phyloP scores from a whole-genome alignment of 305 asterid genomes.

The Salvia sclarea region DNA sequence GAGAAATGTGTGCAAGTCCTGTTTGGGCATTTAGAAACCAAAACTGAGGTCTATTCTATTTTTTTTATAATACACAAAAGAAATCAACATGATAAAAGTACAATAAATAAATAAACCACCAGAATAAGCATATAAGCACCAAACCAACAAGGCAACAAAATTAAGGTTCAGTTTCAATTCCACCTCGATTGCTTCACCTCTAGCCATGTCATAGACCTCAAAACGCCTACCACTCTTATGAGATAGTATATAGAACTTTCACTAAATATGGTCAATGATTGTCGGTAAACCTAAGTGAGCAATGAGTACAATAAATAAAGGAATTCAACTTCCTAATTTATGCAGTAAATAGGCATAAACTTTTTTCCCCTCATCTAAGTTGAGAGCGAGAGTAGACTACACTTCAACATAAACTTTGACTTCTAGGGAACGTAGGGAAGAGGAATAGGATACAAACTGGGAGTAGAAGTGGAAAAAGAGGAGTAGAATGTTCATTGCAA shows the following conservation, averaged over 20 bases:
- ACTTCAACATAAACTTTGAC: not conserved
- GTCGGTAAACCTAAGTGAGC: not conserved
- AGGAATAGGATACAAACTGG: not conserved
- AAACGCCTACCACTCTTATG: not conserved
- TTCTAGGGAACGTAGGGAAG: not conserved
- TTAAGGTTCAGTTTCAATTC: not conserved
- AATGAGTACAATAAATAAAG: not conserved
- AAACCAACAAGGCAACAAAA: not conserved
- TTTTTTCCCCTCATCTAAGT: not conserved
- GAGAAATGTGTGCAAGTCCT: not conserved
- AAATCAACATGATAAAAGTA: not conserved
- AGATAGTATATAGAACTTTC: not conserved
- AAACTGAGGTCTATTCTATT: no score
- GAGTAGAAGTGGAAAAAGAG: not conserved
- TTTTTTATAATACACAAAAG: not conserved
- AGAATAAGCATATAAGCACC: not conserved
- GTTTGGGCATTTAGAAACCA: not conserved
- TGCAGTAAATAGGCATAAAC: not conserved
- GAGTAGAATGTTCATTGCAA: slow-evolving; percentile 4
- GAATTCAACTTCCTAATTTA: not conserved
- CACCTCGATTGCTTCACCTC: not conserved
- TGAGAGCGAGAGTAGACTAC: slow-evolving; percentile 1
- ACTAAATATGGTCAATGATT: not conserved
- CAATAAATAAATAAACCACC: not conserved
- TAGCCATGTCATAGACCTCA: not conserved